Percentiles rank a stretch among this genome's conserved stretches.
phyloP scores from a whole-genome alignment of 2,329 filamentous ascomycete genomes.

The Microcyclospora pomicola region DNA sequence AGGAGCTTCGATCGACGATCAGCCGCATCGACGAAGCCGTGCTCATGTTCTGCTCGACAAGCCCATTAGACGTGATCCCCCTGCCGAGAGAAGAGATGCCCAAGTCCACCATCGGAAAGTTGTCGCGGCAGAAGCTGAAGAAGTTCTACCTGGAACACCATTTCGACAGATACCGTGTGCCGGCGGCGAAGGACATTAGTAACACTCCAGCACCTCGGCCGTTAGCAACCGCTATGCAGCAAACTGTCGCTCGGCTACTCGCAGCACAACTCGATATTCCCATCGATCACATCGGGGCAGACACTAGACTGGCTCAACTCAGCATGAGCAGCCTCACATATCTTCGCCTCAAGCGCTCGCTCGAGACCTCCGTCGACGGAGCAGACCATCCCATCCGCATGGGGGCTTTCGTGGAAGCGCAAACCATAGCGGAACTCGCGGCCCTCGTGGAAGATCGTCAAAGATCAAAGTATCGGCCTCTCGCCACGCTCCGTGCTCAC shows the following conservation, averaged over 20 bases:
- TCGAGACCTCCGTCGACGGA: neutral
- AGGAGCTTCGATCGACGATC: too few relatives aligned
- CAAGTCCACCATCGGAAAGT: neutral
- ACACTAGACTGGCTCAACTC: neutral
- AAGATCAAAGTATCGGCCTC: conserved; percentile 17
- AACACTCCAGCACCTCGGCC: neutral
- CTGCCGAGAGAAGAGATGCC: neutral
- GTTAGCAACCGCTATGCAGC: too few relatives aligned
- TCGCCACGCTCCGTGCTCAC: conserved; percentile 17
- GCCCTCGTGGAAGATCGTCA: conserved; percentile 8
- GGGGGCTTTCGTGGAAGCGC: conserved; percentile 5
- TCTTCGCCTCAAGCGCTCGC: neutral
- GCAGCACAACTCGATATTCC: neutral
- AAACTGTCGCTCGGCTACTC: neutral
- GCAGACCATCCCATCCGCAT: conserved; percentile 1
- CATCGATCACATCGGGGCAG: neutral
- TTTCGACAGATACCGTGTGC: too few relatives aligned
- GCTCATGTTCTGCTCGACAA: too few relatives aligned
- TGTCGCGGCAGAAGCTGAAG: neutral
- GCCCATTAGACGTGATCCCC: too few relatives aligned
- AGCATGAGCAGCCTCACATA: neutral
- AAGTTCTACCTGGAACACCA: neutral
- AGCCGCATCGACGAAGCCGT: too few relatives aligned
- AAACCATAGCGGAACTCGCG: conserved; percentile 8
- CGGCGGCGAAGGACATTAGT: too few relatives aligned